These are phyloP conservation scores for Komagataella kurtzmanii DNA, from an alignment of 805 yeast genomes.

Conservation along the genomic window DNA sequence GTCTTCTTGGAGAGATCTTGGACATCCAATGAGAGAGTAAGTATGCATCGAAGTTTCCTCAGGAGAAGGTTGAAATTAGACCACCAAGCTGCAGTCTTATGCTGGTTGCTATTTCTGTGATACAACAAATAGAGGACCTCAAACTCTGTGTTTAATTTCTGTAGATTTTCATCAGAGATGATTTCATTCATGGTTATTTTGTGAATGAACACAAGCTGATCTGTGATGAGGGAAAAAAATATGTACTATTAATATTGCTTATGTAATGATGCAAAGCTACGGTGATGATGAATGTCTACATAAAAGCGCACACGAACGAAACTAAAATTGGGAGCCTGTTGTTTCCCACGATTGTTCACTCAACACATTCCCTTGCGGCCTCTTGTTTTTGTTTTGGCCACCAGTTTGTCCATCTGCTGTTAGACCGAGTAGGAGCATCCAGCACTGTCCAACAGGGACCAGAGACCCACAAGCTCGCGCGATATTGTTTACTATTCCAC, in stretches of 20 bases:
- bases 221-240: background rate
- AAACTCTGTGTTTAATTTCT: slow-evolving; percentile 29
- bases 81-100: slow-evolving; percentile 69
- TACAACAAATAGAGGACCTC: slow-evolving; percentile 48
- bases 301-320: too few species aligned
- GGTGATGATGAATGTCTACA: too few species aligned
- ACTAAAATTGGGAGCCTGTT: too few species aligned
- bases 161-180: background rate
- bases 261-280: background rate
- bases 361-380: too few species aligned
- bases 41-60: slow-evolving; percentile 32
- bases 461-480: background rate
- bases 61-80: slow-evolving; percentile 47
- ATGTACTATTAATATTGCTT: background rate
- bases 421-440: background rate
- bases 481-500: background rate
- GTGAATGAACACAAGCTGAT: background rate
- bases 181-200: background rate
- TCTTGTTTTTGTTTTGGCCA: background rate
- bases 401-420: background rate
- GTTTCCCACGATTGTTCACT: too few species aligned
- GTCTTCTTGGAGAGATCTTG: slow-evolving; percentile 8
- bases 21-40: slow-evolving; percentile 16
- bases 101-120: slow-evolving; percentile 70
- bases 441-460: background rate